Base-by-base conservation (phyloP, 2,329 filamentous ascomycete species). In the Stemphylium beticola region DNA sequence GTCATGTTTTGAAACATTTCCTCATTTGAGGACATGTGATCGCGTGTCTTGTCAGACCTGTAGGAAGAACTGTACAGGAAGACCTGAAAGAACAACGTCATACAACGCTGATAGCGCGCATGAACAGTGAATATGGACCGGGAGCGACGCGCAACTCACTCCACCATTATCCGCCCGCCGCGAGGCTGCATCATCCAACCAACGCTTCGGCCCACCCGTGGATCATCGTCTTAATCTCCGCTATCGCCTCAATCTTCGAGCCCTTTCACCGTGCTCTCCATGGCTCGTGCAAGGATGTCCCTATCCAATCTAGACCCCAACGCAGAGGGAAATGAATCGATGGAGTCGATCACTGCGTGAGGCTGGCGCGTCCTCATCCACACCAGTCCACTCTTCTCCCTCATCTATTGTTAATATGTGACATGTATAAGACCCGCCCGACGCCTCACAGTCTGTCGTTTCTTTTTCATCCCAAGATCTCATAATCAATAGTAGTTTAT, bases 401-500 rank as follows among this genome's bases (percentile, higher is more conserved):
- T 59, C 50, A 55, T 60, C 51, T 55, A 55, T 15, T 39, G 46
- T n/a, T 57, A 60, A 62, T 60, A 49, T 58, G 50, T 39, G 31
- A 24, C 32, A n/a, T 48, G 41, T 59, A 64, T 61, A 62, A 63
- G 57, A 61, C 54, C 53, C 38, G 37, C 50, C 59, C 47, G 42
- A 33, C 47, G 39, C 43, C 39, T 43, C 37, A 15, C 18, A n/a
- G 7, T 12, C 20, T 44, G 22, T 50, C 41, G 24, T 36, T 38
- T 50, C 32, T 15, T 45, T 38, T 37, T 44, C 34, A 49, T 46
- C 43, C 52, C 20, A 56, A 53, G 45, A 55, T 61, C 57, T 41
- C 29, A 61, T 60, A 63, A 58, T 65, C 45, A 52, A 68, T 65
- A 69, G 66, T 69, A 44, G 51, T 58, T 60, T 49, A 59, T 45